A percentile compares a stretch with the other conserved stretches of the same genome.
Conservation (phyloP, 2,329 filamentous ascomycete genomes). For the Talaromyces sp. region DNA sequence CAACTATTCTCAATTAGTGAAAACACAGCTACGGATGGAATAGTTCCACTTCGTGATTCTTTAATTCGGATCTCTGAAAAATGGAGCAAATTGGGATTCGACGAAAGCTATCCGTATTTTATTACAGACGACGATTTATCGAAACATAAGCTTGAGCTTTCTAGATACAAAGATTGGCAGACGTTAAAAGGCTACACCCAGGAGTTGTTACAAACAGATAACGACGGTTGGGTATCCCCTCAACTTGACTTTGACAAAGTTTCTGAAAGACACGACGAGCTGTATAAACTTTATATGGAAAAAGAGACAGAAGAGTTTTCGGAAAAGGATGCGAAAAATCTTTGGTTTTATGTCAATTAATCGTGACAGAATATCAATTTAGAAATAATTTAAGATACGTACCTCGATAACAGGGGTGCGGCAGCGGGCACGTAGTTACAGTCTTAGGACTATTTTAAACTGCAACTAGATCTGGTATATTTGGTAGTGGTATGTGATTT, state of each 20-base stretch:
- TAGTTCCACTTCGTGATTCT: conserved; percentile 14
- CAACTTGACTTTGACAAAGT: conserved; percentile 15
- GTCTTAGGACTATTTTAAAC: too few relatives aligned
- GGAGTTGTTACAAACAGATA: conserved; percentile 14
- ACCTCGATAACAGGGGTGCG: too few relatives aligned
- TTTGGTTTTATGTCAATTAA: conserved; percentile 13
- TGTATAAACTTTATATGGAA: conserved; percentile 13
- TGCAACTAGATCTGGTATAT: too few relatives aligned
- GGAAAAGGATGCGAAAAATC: conserved; percentile 12
- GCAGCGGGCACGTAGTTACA: too few relatives aligned
- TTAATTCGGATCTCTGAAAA: conserved; percentile 8
- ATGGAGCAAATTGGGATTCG: conserved; percentile 7
- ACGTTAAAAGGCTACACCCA: conserved; percentile 13
- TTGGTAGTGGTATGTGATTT: too few relatives aligned
- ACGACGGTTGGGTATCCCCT: conserved; percentile 15
- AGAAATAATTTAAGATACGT: too few relatives aligned
- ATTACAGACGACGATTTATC: conserved; percentile 7
- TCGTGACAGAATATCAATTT: not conserved
- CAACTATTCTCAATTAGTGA: conserved; percentile 10
- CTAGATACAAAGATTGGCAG: conserved; percentile 12
- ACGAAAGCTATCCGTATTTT: conserved; percentile 3
- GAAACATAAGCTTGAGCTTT: conserved; percentile 11
- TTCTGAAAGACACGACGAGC: conserved; percentile 9
- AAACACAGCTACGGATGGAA: conserved; percentile 10
- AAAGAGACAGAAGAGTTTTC: conserved; percentile 2